Conservation (phyloP, 257 asterid species). For the Henckelia pumila region DNA sequence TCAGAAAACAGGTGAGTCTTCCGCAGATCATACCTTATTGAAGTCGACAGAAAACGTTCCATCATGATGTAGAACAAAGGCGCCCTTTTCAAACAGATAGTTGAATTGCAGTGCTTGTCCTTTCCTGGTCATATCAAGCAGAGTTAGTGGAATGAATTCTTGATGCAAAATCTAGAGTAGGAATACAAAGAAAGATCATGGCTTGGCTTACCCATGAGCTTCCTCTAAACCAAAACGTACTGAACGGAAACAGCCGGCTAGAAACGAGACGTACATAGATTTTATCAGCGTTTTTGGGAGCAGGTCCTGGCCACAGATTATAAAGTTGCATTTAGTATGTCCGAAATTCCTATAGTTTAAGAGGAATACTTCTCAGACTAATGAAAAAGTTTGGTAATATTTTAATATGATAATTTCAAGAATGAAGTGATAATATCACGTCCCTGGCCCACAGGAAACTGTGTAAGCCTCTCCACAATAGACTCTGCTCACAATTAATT, state of each 20-base stretch:
- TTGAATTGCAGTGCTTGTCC: constrained; percentile 97
- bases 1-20: not conserved
- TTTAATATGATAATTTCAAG: not conserved
- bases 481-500: not conserved
- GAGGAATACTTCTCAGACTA: not conserved
- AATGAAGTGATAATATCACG: not conserved
- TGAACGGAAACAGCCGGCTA: constrained; percentile 95
- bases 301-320: constrained; percentile 48
- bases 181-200: not conserved
- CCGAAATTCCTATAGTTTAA: not conserved
- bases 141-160: constrained; percentile 22
- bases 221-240: constrained; percentile 92
- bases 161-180: constrained; percentile 4
- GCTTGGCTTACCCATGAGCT: constrained; percentile 80
- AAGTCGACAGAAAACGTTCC: constrained; percentile 77
- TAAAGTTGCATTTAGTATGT: constrained; percentile 13
- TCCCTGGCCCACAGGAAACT: not conserved
- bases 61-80: constrained; percentile 52
- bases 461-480: not conserved
- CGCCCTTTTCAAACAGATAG: constrained; percentile 76
- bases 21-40: constrained; percentile 55
- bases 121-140: constrained; percentile 48
- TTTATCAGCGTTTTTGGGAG: constrained; percentile 61
- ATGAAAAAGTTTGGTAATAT: not conserved
- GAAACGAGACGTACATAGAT: constrained; percentile 93